Evolutionary conservation across 345 rosid species (phyloP).

Genomic region (Lepidium aucheri): DNA sequence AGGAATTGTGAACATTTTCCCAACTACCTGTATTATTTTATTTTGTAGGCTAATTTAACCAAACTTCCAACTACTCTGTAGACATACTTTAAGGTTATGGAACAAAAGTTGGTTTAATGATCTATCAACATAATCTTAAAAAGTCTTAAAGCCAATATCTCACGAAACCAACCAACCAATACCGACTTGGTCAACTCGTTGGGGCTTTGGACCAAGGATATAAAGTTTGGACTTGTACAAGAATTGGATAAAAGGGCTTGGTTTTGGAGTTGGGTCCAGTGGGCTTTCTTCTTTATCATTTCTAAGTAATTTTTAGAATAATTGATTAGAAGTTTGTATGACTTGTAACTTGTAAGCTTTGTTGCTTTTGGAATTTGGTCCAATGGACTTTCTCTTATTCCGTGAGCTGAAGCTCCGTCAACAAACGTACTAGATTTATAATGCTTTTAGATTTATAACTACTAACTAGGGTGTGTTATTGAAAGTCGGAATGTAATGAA

Average conservation of each 20-base stretch:
- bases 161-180: slow-evolving; percentile 23
- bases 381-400: background rate
- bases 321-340: background rate
- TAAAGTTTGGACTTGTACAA: background rate
- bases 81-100: slow-evolving; percentile 4
- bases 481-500: too few species aligned
- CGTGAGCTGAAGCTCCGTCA: background rate
- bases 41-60: background rate
- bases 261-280: background rate
- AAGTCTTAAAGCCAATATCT: slow-evolving; percentile 7
- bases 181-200: slow-evolving; percentile 23
- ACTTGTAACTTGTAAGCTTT: background rate
- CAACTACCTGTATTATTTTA: slow-evolving; percentile 6
- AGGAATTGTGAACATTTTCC: background rate
- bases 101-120: slow-evolving; percentile 6
- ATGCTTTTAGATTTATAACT: background rate
- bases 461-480: background rate
- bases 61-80: slow-evolving; percentile 19
- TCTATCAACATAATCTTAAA: slow-evolving; percentile 10
- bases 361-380: background rate
- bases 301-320: background rate
- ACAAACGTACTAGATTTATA: too few species aligned
- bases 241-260: background rate
- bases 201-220: background rate
- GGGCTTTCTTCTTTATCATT: background rate